phyloP scores from a whole-genome alignment of 192 early-diverging fungal species.

The Gigaspora rosea region DNA sequence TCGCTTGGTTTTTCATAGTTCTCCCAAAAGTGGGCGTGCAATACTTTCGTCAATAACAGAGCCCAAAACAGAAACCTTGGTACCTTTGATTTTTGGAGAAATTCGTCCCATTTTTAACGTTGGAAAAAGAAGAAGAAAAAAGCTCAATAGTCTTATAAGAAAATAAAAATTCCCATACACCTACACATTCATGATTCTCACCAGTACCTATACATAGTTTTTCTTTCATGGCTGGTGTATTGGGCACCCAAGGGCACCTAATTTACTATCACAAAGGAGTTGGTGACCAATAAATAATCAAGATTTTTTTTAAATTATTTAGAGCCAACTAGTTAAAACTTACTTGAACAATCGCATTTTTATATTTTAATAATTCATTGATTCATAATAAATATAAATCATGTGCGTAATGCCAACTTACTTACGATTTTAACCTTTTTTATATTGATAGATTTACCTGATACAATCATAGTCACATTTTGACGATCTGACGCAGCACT shows the following conservation, averaged over 20 bases:
- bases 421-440: background rate
- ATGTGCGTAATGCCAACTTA: background rate
- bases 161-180: background rate
- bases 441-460: background rate
- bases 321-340: background rate
- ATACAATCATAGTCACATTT: background rate
- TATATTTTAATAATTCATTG: background rate
- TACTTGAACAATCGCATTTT: background rate
- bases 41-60: background rate
- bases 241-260: too few relatives aligned
- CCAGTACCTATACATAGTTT: background rate
- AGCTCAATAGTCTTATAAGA: background rate
- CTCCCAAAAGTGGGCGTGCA: background rate
- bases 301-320: background rate
- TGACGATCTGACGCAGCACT: background rate
- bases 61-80: background rate
- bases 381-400: background rate
- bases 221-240: too few relatives aligned
- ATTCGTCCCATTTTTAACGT: background rate
- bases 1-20: background rate
- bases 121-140: background rate
- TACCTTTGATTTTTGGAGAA: background rate
- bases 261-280: too few relatives aligned
- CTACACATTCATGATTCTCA: background rate
- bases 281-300: too few relatives aligned